Base-by-base conservation (phyloP, 2,329 filamentous ascomycete genomes). In the Aspergillus glaucus region DNA sequence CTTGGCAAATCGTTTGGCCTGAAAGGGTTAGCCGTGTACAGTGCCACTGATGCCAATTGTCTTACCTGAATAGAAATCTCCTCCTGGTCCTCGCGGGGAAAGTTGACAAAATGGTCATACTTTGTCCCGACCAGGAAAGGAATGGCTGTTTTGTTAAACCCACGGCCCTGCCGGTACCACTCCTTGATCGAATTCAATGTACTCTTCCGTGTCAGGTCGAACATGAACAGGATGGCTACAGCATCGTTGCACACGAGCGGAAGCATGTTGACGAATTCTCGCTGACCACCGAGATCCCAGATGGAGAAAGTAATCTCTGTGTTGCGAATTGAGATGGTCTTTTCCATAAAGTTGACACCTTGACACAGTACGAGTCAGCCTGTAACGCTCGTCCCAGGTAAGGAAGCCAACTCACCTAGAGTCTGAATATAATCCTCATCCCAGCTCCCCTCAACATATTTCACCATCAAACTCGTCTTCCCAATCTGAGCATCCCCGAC, bases 131-230 rank as follows among this genome's bases (percentile, higher is more conserved):
- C 88, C 21, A 98, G 73, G 64, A 98, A 95, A 0, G 93, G 93
- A 58, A 98, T 98, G n/a, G 93, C 93, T 12, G 93, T 98, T 79
- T 98, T 98, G 79, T 98, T 98, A 79, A 98, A 98, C 21, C 93
- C 93, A 55, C 93, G 82, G 43, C 93, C 93, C 72, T 98, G 93
- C 48, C 93, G 82, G 68, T 98, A 98, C 93, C 93, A 98, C 69
- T 98, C 93, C 76, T 98, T 98, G 78, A 98, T 97, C 63, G 89
- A 95, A 75, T 98, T 98, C 59, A 98, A 78, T 0, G 93, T 98
- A 73, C 91, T 96, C 79, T 98, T 98, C 59, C 93, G 82, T 26
- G 93, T 98, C 58, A 98, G 77, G 69, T 98, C 93, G 69, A 98
- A 98, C 93, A 98, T 98, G 81, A 98, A 98, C 39, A 98, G 79